Evolutionary conservation across 345 rosid genomes (phyloP).

Genomic region (Ceriops decandra): DNA sequence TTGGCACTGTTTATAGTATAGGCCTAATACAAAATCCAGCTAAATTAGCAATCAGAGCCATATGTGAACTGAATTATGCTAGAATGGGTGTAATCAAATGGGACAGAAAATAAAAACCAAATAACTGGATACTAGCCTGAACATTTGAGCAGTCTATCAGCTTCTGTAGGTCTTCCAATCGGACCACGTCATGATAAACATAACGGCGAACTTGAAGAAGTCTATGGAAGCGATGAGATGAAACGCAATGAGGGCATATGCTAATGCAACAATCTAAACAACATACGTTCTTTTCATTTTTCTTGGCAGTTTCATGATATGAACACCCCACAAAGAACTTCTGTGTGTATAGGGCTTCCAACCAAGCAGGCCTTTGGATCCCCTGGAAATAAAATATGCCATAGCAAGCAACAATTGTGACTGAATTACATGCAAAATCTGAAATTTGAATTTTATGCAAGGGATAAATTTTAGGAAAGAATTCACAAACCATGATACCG

Average conservation of each 20-base stretch:
- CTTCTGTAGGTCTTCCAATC: slow-evolving; percentile 86
- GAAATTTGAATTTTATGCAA: not conserved
- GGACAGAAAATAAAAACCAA: not conserved
- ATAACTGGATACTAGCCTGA: slow-evolving; percentile 43
- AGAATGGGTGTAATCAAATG: not conserved
- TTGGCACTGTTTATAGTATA: slow-evolving; percentile 92
- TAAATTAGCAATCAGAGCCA: not conserved
- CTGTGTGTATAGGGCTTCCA: slow-evolving; percentile 77
- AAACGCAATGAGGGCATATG: slow-evolving; percentile 89
- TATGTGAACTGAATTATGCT: slow-evolving; percentile 8
- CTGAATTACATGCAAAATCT: not conserved
- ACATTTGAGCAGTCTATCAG: slow-evolving; percentile 92
- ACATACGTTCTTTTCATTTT: slow-evolving; percentile 87
- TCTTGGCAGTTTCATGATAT: slow-evolving; percentile 72
- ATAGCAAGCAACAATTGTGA: not conserved
- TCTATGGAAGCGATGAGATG: slow-evolving; percentile 77
- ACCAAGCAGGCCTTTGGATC: slow-evolving; percentile 85
- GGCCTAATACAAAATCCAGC: slow-evolving; percentile 37
- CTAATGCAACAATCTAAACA: slow-evolving; percentile 91
- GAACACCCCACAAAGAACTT: slow-evolving; percentile 77
- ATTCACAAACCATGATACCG: slow-evolving; percentile 50
- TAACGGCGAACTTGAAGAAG: slow-evolving; percentile 96
- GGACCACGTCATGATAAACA: slow-evolving; percentile 92
- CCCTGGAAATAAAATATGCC: slow-evolving; percentile 37
- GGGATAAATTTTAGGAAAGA: not conserved